A percentile compares a stretch with the other conserved stretches of the same genome.
Evolutionary conservation across 306 rosid genomes (phyloP).

Genomic region (Spatholobus suberectus): DNA sequence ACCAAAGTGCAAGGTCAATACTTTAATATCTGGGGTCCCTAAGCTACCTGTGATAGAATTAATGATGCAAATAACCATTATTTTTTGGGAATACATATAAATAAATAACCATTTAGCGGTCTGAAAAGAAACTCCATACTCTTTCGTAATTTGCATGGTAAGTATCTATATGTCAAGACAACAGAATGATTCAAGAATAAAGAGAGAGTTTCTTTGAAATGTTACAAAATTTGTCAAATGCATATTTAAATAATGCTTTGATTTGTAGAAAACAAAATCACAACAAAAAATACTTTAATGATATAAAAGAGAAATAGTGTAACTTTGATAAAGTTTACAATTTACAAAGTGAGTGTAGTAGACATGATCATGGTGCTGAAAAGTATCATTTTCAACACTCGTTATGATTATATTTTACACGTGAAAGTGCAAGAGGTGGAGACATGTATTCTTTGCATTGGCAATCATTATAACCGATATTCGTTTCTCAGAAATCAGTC

Average conservation of each 20-base stretch:
- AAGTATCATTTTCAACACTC: neutral
- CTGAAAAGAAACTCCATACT: constrained; percentile 7
- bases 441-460: neutral
- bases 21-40: constrained; percentile 55
- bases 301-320: neutral
- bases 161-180: constrained; percentile 29
- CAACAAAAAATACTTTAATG: neutral
- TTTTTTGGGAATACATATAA: neutral
- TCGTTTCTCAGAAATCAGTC: neutral
- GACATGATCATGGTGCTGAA: constrained; percentile 2
- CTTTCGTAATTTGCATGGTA: constrained; percentile 27
- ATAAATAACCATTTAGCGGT: neutral
- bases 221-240: neutral
- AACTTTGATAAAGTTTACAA: neutral
- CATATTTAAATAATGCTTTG: neutral
- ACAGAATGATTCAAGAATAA: constrained; percentile 26
- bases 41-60: constrained; percentile 66
- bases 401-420: neutral
- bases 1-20: constrained; percentile 52
- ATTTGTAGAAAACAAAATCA: neutral
- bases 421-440: neutral
- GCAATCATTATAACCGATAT: neutral
- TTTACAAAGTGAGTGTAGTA: neutral
- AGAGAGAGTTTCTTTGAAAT: constrained; percentile 2
- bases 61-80: constrained; percentile 5